Base-by-base conservation (phyloP, 331 rosid genomes). In the Prunus yedoensis region DNA sequence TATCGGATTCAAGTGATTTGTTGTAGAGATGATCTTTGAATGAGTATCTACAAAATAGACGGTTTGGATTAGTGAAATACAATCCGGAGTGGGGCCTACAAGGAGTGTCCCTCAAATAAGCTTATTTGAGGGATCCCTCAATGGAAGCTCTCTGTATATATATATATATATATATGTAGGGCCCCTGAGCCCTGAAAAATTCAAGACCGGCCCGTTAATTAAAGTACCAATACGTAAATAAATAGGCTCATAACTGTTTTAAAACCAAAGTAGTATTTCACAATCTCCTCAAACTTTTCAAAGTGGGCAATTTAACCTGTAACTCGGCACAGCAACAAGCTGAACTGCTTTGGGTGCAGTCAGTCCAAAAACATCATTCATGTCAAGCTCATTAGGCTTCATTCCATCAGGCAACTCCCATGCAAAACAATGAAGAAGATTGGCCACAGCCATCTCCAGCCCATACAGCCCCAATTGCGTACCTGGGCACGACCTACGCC, bases 361-460 rank as follows among this genome's bases (percentile, higher is more conserved):
- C 77, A 88, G 86, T 46, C 93, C 90, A 71, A 86, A 88, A 56
- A 77, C 79, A n/a, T 86, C 93, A 28, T 59, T 82, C 89, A 86
- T 88, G 70, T 88, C 89, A 43, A 88, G 90, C 17, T 84, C 89
- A 30, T 43, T 66, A 5, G 82, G 77, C 41, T 76, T 78, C 86
- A 86, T 86, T 38, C 87, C 89, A 59, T 77, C 52, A 0, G 87
- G 90, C 13, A 88, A 78, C 66, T 84, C 80, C 93, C 93, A 88
- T 2, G 74, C 50, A 50, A 88, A 88, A 52, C 85, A 82, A 60
- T 88, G 90, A 58, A 88, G 83, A 60, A 88, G 79, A 45, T 82
- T 76, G 10, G 87, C 87, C 80, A 82, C 77, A 1, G 82, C 56
- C 85, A 86, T 79, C 73, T 88, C 89, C 45, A 87, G 71, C 32